Evolutionary conservation across 495 filamentous ascomycete genomes (phyloP).

Genomic region (Hyphodiscus hymeniophilus): DNA sequence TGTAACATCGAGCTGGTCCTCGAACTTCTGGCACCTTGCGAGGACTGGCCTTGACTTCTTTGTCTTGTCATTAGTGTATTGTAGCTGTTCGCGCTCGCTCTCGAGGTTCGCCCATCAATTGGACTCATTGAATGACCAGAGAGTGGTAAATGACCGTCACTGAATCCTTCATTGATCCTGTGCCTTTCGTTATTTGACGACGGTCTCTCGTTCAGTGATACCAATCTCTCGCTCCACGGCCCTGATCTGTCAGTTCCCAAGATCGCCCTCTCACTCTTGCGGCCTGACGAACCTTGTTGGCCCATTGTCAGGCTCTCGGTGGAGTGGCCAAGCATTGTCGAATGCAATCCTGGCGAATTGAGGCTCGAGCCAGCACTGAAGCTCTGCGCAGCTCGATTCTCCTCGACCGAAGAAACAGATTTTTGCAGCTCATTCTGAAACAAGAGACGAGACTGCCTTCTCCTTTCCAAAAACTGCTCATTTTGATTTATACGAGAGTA

Average conservation of each 20-base stretch:
- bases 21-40: slow-evolving; percentile 8
- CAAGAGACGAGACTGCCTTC: slow-evolving; percentile 9
- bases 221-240: too few species aligned
- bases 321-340: too few species aligned
- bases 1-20: slow-evolving; percentile 14
- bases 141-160: neutral
- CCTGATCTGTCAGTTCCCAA: neutral
- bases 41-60: slow-evolving; percentile 12
- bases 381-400: slow-evolving; percentile 6
- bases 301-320: too few species aligned
- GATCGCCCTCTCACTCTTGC: neutral
- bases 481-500: slow-evolving; percentile 12
- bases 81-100: slow-evolving; percentile 15
- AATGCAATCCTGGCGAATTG: neutral
- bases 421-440: slow-evolving; percentile 14
- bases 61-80: slow-evolving; percentile 9
- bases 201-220: too few species aligned
- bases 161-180: neutral
- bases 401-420: slow-evolving; percentile 10
- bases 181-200: neutral
- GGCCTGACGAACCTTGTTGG: too few species aligned
- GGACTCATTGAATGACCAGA: slow-evolving; percentile 1
- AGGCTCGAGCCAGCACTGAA: slow-evolving; percentile 2
- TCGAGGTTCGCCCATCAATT: slow-evolving; percentile 9
- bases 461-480: slow-evolving; percentile 16